Base-by-base conservation (phyloP, 306 rosid species). In the Malus domestica region DNA sequence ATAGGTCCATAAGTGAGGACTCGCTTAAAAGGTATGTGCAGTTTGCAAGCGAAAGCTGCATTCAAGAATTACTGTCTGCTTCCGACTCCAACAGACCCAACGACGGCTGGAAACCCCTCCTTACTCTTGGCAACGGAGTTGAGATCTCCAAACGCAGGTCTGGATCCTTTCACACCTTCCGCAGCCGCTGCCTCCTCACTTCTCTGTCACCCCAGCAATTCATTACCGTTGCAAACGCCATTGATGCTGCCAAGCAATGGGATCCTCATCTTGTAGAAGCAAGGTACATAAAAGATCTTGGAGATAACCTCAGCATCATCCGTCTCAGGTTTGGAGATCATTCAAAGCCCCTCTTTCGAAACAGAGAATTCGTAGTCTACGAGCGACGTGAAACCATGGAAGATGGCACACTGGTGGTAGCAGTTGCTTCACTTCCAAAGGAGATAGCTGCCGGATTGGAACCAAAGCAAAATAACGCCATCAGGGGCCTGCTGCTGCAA, bases 241-340 rank as follows among this genome's bases (percentile, higher is more conserved):
- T 93, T 52, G 97, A 93, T 73, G 96, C 97, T 77, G 97, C 97
- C 72, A 90, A 90, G 97, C 97, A 93, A 93, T 93, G 97, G 97
- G 97, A 93, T 79, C 75, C 94, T 73, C 94, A 93, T 79, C 87
- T 93, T 79, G 93, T 90, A 55, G 97, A 93, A 86, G 97, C 96
- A 4, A 89, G 75, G 80, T 93, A 93, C 72, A 87, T 90, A 59
- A 93, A 89, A 74, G 93, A 90, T 72, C 83, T 90, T 33, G 91
- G 79, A 45, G 91, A 89, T 20, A 93, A 93, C 71, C 90, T 93
- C 27, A 87, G 96, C 87, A 93, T 93, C 72, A 90, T 89, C 79
- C 87, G 89, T 25, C 89, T 93, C 8, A 89, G 88, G 85, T 93
- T 88, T 64, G 96, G 97, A 79, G 96, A 93, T 23, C 84, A 89